Conservation (phyloP, 2,329 filamentous ascomycete species). For the Alternaria arbusti region DNA sequence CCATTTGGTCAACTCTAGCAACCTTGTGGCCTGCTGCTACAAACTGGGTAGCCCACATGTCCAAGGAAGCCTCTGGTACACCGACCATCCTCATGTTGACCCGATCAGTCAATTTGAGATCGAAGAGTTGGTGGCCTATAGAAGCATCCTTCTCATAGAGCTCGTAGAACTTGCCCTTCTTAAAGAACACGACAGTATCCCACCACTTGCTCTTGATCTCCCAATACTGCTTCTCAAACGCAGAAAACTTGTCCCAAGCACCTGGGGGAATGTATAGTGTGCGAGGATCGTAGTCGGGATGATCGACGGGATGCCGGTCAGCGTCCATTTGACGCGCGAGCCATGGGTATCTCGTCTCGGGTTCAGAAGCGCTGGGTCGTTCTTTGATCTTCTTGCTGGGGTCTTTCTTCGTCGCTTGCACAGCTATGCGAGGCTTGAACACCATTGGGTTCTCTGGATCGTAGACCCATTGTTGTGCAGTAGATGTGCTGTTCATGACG, state of each 20-base stretch:
- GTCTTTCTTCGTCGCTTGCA: slow-evolving; percentile 41
- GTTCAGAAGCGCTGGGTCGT: slow-evolving; percentile 82
- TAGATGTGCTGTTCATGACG: slow-evolving; percentile 66
- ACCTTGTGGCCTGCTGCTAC: slow-evolving; percentile 98
- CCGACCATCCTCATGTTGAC: slow-evolving; percentile 99
- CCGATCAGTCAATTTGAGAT: slow-evolving; percentile 94
- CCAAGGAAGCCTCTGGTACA: slow-evolving; percentile 92
- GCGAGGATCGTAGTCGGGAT: slow-evolving; percentile 89
- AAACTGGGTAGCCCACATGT: slow-evolving; percentile 97
- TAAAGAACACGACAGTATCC: slow-evolving; percentile 99
- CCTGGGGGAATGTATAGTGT: slow-evolving; percentile 87
- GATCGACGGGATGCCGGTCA: slow-evolving; percentile 75
- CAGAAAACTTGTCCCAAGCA: slow-evolving; percentile 82
- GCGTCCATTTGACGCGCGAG: slow-evolving; percentile 84
- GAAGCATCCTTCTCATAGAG: slow-evolving; percentile 98
- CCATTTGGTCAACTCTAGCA: slow-evolving; percentile 93
- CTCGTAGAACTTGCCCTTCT: slow-evolving; percentile 99
- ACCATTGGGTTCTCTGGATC: slow-evolving; percentile 66
- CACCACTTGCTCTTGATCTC: slow-evolving; percentile 98
- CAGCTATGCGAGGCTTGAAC: slow-evolving; percentile 54
- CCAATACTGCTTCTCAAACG: slow-evolving; percentile 99
- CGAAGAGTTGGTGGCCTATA: slow-evolving; percentile 93
- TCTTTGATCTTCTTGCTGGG: slow-evolving; percentile 47
- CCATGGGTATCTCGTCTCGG: slow-evolving; percentile 88
- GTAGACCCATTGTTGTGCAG: slow-evolving; percentile 82